Base-by-base conservation (phyloP, 164 flowering plant species). In the Tinospora cordifolia region DNA sequence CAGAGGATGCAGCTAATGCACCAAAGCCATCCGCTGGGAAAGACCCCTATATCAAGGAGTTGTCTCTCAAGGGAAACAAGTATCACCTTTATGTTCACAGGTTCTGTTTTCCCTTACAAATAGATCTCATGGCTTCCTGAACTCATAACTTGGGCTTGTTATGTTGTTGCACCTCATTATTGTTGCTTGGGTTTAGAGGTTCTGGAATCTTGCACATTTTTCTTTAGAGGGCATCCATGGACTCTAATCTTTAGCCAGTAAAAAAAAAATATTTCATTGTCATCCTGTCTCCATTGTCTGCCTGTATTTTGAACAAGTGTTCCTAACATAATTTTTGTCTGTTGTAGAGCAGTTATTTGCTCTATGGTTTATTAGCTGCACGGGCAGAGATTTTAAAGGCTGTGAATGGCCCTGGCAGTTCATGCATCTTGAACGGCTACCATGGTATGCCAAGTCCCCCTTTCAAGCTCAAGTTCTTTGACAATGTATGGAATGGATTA, bases 51-150 rank as follows among this genome's bases (percentile, higher is more conserved):
- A 90, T 93, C 62, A 92, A 87, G 81, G 80, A 89, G 71, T 83
- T 91, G 84, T 78, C 66, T 76, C 90, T 89, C 54, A 89, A 75
- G 82, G 97, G 95, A 70, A 78, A 67, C 72, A 84, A 81, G 70
- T 93, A 93, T 78, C 72, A 84, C 83, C 98, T 93, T 63, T 93
- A 93, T 77, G 92, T 93, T 73, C 95, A 93, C 90, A 93, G 98
- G 98, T 93, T 39, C 54, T 46, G 21, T 73, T 67, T 62, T 65
- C 41, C 54, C 49, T 49, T 57, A 39, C 58, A 40, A 41, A 65
- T 69, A 58, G 47, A 44, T 44, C 14, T 44, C 14, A 44, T 44
- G 12, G 47, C 47, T 44, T 44, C 47, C 2, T 9, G 14, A 44
- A 44, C 47, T 10, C 14, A 44, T 39, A n/a, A 22, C 22, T 65